These are phyloP conservation scores for Annulohypoxylon moriforme DNA, from an alignment of 495 filamentous ascomycete species.

Conservation along the genomic window DNA sequence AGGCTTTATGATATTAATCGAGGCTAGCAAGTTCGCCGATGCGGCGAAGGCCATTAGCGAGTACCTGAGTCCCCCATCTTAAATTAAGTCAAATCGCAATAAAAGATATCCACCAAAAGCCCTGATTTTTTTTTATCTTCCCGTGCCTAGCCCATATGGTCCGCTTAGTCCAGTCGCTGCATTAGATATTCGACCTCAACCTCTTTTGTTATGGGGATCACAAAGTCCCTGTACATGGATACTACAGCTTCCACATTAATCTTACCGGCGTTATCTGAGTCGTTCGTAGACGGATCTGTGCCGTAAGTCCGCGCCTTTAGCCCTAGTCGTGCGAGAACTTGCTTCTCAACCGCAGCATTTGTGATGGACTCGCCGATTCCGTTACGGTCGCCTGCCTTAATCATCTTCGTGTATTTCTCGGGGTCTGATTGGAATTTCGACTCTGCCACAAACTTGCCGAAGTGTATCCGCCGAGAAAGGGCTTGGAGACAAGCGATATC, in stretches of 20 bases:
- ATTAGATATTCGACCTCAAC: slow-evolving; percentile 98
- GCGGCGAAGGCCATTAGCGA: slow-evolving; percentile 77
- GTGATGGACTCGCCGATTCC: slow-evolving; percentile 93
- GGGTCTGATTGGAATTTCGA: slow-evolving; percentile 92
- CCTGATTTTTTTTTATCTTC: neutral
- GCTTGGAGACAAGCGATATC: slow-evolving; percentile 94
- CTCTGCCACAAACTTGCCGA: slow-evolving; percentile 98
- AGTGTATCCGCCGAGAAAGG: slow-evolving; percentile 91
- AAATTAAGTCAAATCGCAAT: slow-evolving; percentile 28
- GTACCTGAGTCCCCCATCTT: slow-evolving; percentile 67
- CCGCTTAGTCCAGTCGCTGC: slow-evolving; percentile 75
- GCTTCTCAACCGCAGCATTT: slow-evolving; percentile 85
- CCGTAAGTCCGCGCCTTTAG: slow-evolving; percentile 97
- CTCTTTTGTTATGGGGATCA: slow-evolving; percentile 96
- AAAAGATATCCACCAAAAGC: slow-evolving; percentile 21
- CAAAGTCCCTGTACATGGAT: slow-evolving; percentile 92
- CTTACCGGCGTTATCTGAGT: slow-evolving; percentile 63
- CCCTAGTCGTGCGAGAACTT: slow-evolving; percentile 86
- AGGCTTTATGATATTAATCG: slow-evolving; percentile 83
- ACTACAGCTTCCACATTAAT: slow-evolving; percentile 95
- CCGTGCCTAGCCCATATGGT: slow-evolving; percentile 8
- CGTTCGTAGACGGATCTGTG: slow-evolving; percentile 78
- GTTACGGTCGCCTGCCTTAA: slow-evolving; percentile 78
- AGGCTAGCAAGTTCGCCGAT: slow-evolving; percentile 71
- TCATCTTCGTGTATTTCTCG: slow-evolving; percentile 81